Base-by-base conservation (phyloP, 2,329 filamentous ascomycete genomes). In the Penicillium sp. region DNA sequence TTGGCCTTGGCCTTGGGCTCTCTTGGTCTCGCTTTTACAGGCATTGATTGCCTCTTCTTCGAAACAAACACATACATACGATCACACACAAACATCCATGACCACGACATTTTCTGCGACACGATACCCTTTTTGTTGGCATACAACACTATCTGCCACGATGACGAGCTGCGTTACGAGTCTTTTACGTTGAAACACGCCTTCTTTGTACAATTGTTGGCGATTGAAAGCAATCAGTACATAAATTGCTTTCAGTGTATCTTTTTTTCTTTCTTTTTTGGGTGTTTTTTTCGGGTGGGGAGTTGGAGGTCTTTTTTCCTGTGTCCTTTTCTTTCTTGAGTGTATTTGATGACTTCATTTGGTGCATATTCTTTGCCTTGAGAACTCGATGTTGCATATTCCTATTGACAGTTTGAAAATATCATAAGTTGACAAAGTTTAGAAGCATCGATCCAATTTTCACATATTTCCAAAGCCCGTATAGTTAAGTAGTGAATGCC, bases 61-160 rank as follows among this genome's bases (percentile, higher is more conserved):
- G 19, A 6, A 17, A 41, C 7, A 36, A 31, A 44, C 38, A 23
- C 27, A 31, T 27, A 25, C 41, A 36, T 31, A 54, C 25, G 23
- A 44, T 44, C 21, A 31, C n/a, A 39, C 44, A 39, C 42, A 31
- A 45, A 29, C n/a, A 48, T 42, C 43, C 41, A 48, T 49, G 49
- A 57, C 36, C 38, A 57, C 42, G 41, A 52, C 27, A 33, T 39
- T 47, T 53, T 39, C 54, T 50, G 48, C 54, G 48, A 57, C 35
- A 47, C 49, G 49, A 57, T 57, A 57, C 55, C 51, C 38, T 50
- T 49, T 55, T 27, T 36, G 36, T 27, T 36, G 53, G 45, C 45
- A 43, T 19, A 21, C 17, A 12, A 41, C 35, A 13, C 15, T 27
- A 54, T 23, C 33, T 48, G 41, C 49, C 33, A 53, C 33, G 25